phyloP scores from a whole-genome alignment of 1,139 yeast genomes.

The Yamadazyma trypodendri region DNA sequence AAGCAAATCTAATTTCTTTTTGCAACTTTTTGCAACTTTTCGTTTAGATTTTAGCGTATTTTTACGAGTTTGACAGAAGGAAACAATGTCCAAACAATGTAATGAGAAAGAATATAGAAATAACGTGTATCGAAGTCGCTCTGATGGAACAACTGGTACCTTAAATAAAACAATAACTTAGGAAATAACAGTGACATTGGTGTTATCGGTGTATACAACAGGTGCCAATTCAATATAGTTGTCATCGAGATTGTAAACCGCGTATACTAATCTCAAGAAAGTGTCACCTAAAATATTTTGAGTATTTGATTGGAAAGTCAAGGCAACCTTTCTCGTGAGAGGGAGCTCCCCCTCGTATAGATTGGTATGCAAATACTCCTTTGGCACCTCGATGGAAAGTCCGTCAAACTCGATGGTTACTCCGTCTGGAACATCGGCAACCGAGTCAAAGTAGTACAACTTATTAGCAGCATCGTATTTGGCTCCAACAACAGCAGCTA shows the following conservation, averaged over 20 bases:
- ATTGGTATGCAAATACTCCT: constrained; percentile 1
- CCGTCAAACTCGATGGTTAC: constrained; percentile 34
- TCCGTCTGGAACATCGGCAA: constrained; percentile 13
- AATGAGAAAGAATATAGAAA: too few relatives aligned
- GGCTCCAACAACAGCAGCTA: constrained; percentile 14
- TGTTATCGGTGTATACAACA: constrained; percentile 41
- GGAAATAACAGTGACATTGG: constrained; percentile 25
- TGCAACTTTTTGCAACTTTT: too few relatives aligned
- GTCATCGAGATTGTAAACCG: constrained; percentile 72
- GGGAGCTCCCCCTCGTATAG: constrained; percentile 9
- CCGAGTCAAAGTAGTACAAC: constrained; percentile 12
- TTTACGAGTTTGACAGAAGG: too few relatives aligned
- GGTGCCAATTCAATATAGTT: constrained; percentile 66
- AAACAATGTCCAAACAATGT: too few relatives aligned
- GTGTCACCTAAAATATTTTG: constrained; percentile 61
- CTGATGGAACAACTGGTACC: too few relatives aligned
- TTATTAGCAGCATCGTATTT: neutral
- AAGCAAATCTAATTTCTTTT: too few relatives aligned
- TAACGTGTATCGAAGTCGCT: too few relatives aligned
- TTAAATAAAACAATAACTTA: too few relatives aligned
- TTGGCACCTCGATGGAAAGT: constrained; percentile 28
- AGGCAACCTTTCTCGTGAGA: constrained; percentile 14
- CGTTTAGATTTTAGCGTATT: too few relatives aligned
- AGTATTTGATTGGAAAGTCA: constrained; percentile 10
- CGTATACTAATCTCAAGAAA: constrained; percentile 69